Base-by-base conservation (phyloP, 164 flowering plant species). In the Magnolia sinica region DNA sequence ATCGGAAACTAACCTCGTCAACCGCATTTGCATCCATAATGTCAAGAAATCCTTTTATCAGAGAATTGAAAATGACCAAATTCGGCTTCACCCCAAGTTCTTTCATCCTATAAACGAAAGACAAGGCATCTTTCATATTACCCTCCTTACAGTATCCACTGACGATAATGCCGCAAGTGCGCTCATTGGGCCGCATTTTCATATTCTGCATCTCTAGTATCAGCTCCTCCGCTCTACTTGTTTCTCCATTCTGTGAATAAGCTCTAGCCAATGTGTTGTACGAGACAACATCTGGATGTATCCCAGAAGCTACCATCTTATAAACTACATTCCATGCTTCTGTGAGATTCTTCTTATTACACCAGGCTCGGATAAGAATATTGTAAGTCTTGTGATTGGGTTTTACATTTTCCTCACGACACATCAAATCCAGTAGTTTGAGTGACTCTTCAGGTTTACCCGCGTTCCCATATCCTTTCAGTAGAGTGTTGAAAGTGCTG, bases 341-440 rank as follows among this genome's bases (percentile, higher is more conserved):
- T 3, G 68, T 64, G 8, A 91, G 79, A n/a, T 88, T 90, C 63
- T 82, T 86, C 81, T 87, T 86, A 74, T 74, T 87, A 80, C 99
- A 93, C 99, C 96, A 96, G 2, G 96, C 96, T 83, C 86, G 82
- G 73, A 91, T 78, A 63, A 96, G 86, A 66, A 84, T 87, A 75
- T 93, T 93, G 72, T 87, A 96, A 11, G 98, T 93, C 81, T 94
- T 87, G 19, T 84, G 84, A 85, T 91, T 92, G 4, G 98, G 98
- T 74, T 88, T 90, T 73, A 86, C 76, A 71, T 81, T 83, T 75
- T 83, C 86, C 75, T 87, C 92, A 74, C 50, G 75, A 7, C 81
- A 80, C 96, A 96, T 92, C 14, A 84, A 18, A 72, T 91, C 92
- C 18, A 93, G 81, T 59, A 94, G 82, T 72, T 87, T 88, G 64